These are phyloP conservation scores for Gossypium australe DNA, from an alignment of 345 rosid genomes.

Conservation along the genomic window DNA sequence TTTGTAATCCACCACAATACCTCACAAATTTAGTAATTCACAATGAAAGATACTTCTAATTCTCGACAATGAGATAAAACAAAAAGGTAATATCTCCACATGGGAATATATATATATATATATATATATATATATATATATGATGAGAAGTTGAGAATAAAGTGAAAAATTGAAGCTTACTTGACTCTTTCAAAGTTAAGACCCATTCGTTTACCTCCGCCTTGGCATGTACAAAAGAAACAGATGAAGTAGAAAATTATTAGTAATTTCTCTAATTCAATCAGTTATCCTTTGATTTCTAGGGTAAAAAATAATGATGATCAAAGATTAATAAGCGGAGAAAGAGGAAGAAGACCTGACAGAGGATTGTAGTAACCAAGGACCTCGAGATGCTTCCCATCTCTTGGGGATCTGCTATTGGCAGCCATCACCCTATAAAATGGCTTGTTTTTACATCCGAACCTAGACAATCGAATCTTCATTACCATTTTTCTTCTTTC, in stretches of 20 bases:
- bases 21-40: not conserved
- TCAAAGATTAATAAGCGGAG: not conserved
- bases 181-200: constrained; percentile 78
- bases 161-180: constrained; percentile 37
- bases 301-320: not conserved
- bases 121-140: not conserved
- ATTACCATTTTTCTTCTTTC: constrained; percentile 46
- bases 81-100: not conserved
- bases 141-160: not conserved
- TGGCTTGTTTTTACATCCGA: constrained; percentile 69
- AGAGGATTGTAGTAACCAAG: constrained; percentile 76
- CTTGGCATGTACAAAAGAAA: constrained; percentile 54
- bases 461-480: constrained; percentile 62
- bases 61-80: not conserved
- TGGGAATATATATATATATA: not conserved
- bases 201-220: constrained; percentile 93
- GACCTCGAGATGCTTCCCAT: constrained; percentile 82
- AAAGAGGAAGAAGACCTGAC: constrained; percentile 36
- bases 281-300: not conserved
- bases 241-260: constrained; percentile 4
- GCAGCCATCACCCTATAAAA: constrained; percentile 78
- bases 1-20: not conserved
- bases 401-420: constrained; percentile 75
- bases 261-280: not conserved
- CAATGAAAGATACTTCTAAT: not conserved